Evolutionary conservation across 495 filamentous ascomycete genomes (phyloP), one percentile per base, ranked within the genome.

Genomic region (Thozetella sp.): DNA sequence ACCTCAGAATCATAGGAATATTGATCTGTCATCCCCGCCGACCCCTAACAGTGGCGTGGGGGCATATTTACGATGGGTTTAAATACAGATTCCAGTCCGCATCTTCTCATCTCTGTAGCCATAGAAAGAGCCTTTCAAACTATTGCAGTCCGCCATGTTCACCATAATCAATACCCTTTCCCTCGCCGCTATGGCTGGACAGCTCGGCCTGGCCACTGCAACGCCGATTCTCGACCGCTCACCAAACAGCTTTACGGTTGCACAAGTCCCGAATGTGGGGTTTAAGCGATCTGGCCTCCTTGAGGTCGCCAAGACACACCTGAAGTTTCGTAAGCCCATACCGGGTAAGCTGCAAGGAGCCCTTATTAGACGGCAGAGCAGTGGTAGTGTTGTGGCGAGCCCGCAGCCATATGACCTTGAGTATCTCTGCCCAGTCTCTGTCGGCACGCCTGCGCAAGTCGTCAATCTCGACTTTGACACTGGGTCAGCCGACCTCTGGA

Each of bases 401-500:
- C 88, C 88, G 0, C 75, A 83, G 67, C 53, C 68, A 19, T 72
- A 80, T 58, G 88, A 90, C 62, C 53, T 62, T 19, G 81, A 87
- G 71, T 91, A 90, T 63, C 68, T 90, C 54, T 81, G 78, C 48
- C 86, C 87, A 19, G 88, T 91, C 59, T 74, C 68, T 2, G 72
- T 90, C 60, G 88, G 88, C 59, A 69, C 66, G 0, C 68, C 68
- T 1, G 74, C 74, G 15, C 81, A 83, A 48, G 83, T 78, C 17
- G 62, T 90, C 65, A 80, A 85, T 65, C 65, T 91, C 60, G 85
- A 90, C 67, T 82, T 90, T 64, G 88, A 91, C 64, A 90, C 88
- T 53, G 88, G 88, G 10, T 88, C 84, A 37, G 83, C 88, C 48
- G 88, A 91, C 73, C 83, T 91, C 81, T 90, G 67, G 67, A 62